These are phyloP conservation scores for Lupinus albus DNA, from an alignment of 306 rosid genomes.

Conservation along the genomic window DNA sequence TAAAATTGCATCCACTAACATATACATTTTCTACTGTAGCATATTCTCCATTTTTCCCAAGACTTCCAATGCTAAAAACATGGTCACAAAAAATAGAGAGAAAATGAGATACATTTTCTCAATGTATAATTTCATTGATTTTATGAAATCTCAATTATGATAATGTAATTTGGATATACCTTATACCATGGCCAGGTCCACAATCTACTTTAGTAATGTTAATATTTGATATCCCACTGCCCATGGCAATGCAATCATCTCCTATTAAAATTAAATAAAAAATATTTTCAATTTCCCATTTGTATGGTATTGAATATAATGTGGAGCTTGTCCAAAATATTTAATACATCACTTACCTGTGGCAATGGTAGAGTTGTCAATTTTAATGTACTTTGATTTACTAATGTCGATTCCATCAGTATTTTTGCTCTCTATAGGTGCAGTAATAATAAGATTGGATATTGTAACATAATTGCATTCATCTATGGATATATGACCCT, in stretches of 20 bases:
- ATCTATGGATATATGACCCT: constrained; percentile 33
- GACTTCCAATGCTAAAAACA: constrained; percentile 41
- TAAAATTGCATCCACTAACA: constrained; percentile 28
- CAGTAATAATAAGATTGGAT: constrained; percentile 25
- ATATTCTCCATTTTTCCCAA: constrained; percentile 19
- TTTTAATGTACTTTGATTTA: constrained; percentile 7
- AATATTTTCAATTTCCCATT: background rate
- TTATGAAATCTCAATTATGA: background rate
- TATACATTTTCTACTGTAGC: constrained; percentile 14
- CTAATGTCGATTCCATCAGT: constrained; percentile 56
- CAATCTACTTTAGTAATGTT: constrained; percentile 31
- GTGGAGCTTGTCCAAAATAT: background rate
- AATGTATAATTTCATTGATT: background rate
- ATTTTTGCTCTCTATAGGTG: constrained; percentile 46
- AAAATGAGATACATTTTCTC: background rate
- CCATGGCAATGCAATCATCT: constrained; percentile 42
- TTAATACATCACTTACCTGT: constrained; percentile 35
- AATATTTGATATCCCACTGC: constrained; percentile 19
- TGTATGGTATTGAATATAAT: background rate
- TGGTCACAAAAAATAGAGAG: no score
- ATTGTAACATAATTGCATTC: background rate
- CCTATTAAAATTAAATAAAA: constrained; percentile 14
- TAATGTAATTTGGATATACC: constrained; percentile 26
- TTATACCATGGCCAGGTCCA: constrained; percentile 51
- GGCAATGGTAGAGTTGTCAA: constrained; percentile 33